Percentiles rank a stretch among this genome's conserved stretches.
Evolutionary conservation across 768 basidiomycete genomes (phyloP).

Genomic region (Tricholoma sp.): DNA sequence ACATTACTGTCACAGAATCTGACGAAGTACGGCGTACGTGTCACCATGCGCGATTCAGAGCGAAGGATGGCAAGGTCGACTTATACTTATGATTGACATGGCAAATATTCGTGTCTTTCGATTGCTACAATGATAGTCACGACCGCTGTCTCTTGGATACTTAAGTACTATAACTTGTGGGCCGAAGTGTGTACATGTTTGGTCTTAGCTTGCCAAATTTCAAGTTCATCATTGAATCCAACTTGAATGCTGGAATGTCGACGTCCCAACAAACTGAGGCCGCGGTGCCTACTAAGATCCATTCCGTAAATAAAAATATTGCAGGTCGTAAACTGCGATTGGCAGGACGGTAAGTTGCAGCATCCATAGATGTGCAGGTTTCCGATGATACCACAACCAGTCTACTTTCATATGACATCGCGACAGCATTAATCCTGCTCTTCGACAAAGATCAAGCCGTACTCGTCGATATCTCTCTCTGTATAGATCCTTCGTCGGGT

Average conservation of each 20-base stretch:
- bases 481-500: slow-evolving; percentile 34
- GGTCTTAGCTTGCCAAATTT: not conserved
- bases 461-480: slow-evolving; percentile 53
- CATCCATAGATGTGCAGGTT: slow-evolving; percentile 1
- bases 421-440: slow-evolving; percentile 41
- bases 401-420: slow-evolving; percentile 51
- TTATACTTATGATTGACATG: not conserved
- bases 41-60: slow-evolving; percentile 37
- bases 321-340: slow-evolving; percentile 52
- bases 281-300: slow-evolving; percentile 41
- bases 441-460: slow-evolving; percentile 46
- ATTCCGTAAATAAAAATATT: slow-evolving; percentile 32
- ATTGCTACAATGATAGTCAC: not conserved
- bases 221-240: not conserved
- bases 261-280: slow-evolving; percentile 40
- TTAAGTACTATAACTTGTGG: no score
- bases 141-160: not conserved
- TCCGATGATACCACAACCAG: slow-evolving; percentile 26
- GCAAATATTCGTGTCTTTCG: not conserved
- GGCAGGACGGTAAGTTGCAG: slow-evolving; percentile 46
- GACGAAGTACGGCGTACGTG: slow-evolving; percentile 36
- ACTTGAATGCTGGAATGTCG: slow-evolving; percentile 25
- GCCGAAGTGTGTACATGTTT: not conserved
- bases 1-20: slow-evolving; percentile 6
- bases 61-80: not conserved